Base-by-base conservation (phyloP, 495 filamentous ascomycete genomes). In the Trichoderma virens region DNA sequence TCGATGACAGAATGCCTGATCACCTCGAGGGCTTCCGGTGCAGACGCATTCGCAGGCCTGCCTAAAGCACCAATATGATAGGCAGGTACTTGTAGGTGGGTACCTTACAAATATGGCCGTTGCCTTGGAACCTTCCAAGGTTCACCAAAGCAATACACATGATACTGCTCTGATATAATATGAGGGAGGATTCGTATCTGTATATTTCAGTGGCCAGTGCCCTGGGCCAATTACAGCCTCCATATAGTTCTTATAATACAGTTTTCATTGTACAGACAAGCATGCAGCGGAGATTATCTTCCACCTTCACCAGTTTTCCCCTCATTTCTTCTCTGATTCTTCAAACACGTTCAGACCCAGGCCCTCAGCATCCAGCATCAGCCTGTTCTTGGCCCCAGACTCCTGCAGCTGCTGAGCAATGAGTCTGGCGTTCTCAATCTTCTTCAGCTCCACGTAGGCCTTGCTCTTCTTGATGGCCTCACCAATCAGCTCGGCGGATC, bases 391-490 rank as follows among this genome's bases (percentile, higher is more conserved):
- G 74, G 91, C 90, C 62, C 91, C 91, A 62, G 82, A 83, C 74
- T 93, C 90, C 73, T 96, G 90, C 65, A 98, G 68, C 45, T 95
- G 86, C 62, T 77, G 73, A 2, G 94, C 95, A 73, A 98, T 95
- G 23, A 86, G 83, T 69, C 90, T 83, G 0, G 94, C 94, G 70
- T 97, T 98, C 82, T 98, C 94, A 72, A 98, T 95, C 82, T 92
- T 91, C 75, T 93, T 89, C 70, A 98, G 83, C 77, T 98, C 94
- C 64, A 98, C 90, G 74, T 98, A 98, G 65, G 89, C 90, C 77
- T 92, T 88, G 76, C 85, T 93, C 86, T 98, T 98, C 88, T 98
- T 98, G 85, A 98, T 97, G 38, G 94, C 94, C 47, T 98, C 94
- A 75, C 94, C 94, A 70, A 98, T 97, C 59, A 98, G 89, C 76